These are phyloP conservation scores for Candida koratica DNA, from an alignment of 805 yeast species.

Conservation along the genomic window DNA sequence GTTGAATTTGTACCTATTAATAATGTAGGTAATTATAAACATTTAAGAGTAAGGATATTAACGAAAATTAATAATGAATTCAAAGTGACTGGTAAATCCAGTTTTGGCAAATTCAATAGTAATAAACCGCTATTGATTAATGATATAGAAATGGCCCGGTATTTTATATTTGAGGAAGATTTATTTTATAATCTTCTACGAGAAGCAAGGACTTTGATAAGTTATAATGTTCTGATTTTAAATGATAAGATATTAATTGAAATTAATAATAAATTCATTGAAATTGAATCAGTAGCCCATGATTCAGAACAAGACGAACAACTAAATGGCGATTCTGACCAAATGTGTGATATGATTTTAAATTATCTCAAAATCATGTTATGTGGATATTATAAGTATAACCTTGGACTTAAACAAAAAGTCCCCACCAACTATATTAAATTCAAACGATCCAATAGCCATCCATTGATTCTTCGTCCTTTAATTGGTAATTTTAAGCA, in stretches of 20 bases:
- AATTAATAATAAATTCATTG: slow-evolving; percentile 61
- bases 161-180: slow-evolving; percentile 82
- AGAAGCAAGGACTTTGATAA: slow-evolving; percentile 68
- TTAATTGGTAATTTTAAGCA: slow-evolving; percentile 58
- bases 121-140: slow-evolving; percentile 33
- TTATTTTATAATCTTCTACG: slow-evolving; percentile 70
- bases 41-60: slow-evolving; percentile 57
- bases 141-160: slow-evolving; percentile 64
- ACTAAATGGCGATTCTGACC: slow-evolving; percentile 26
- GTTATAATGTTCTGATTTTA: slow-evolving; percentile 65
- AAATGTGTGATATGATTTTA: slow-evolving; percentile 52
- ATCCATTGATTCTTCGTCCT: slow-evolving; percentile 50
- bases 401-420: slow-evolving; percentile 37
- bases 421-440: slow-evolving; percentile 47
- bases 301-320: slow-evolving; percentile 41
- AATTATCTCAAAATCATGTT: slow-evolving; percentile 56
- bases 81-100: slow-evolving; percentile 56
- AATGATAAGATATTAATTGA: slow-evolving; percentile 63
- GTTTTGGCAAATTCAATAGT: slow-evolving; percentile 5
- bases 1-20: slow-evolving; percentile 30
- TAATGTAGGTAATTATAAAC: slow-evolving; percentile 34
- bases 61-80: slow-evolving; percentile 52
- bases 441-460: slow-evolving; percentile 42
- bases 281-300: slow-evolving; percentile 58
- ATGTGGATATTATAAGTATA: slow-evolving; percentile 53